Evolutionary conservation across 257 asterid genomes (phyloP).

Genomic region (Solanum pimpinellifolium): DNA sequence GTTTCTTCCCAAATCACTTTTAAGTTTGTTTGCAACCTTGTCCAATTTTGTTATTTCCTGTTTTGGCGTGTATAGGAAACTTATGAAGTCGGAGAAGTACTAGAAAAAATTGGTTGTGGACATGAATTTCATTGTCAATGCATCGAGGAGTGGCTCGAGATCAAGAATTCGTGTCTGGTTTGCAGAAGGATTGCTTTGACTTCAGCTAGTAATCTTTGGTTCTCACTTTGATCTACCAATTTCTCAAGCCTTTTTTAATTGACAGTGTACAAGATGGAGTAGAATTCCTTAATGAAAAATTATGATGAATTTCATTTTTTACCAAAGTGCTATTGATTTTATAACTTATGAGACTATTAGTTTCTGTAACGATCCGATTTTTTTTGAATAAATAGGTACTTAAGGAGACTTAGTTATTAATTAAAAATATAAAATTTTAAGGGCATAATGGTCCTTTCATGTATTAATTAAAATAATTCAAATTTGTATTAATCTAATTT

Average conservation of each 20-base stretch:
- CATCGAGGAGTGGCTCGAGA: neutral
- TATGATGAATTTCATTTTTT: neutral
- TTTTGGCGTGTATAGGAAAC: neutral
- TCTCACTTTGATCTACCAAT: neutral
- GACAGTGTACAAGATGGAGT: neutral
- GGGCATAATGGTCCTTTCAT: no score
- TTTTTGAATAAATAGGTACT: no score
- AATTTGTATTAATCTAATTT: no score
- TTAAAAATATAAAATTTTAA: no score
- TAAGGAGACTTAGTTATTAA: no score
- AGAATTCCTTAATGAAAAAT: neutral
- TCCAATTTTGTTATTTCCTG: neutral
- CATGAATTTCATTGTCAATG: neutral
- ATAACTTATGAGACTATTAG: neutral
- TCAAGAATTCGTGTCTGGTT: neutral
- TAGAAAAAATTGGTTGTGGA: neutral
- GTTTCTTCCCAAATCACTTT: neutral
- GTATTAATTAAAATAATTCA: no score
- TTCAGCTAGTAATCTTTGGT: neutral
- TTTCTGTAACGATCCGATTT: neutral
- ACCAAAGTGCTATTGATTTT: neutral
- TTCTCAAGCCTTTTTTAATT: no score
- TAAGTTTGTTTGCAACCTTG: neutral
- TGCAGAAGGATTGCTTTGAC: neutral
- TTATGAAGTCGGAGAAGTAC: neutral